Base-by-base conservation (phyloP, 306 rosid genomes). In the Acmispon strigosus region DNA sequence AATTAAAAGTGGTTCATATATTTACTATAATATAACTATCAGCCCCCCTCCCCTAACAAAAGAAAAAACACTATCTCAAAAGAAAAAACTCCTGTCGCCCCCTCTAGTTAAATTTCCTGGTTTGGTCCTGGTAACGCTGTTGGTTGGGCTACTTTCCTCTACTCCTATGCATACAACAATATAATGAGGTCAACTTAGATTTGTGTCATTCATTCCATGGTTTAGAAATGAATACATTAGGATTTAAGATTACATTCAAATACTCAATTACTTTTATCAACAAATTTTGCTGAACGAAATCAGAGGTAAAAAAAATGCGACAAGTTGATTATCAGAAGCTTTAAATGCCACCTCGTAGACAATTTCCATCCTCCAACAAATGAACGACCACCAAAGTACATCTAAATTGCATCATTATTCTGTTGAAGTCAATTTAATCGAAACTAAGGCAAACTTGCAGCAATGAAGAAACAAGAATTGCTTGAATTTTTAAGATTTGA, bases 391-490 rank as follows among this genome's bases (percentile, higher is more conserved):
- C 36, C 36, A 55, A 55, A 36, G 15, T 5, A 50, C 37, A 50
- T 52, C 51, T 29, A 52, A 29, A 43, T 19, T 32, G 67, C 15
- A 20, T 53, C 32, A 22, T 4, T 17, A 6, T 44, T 44, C 50
- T 45, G 44, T 49, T 32, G 9, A 24, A 69, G 53, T 63, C 69
- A 32, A 22, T 18, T 27, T 6, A 19, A 47, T 8, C 54, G 27
- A 71, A 70, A 55, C 50, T 20, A 34, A 42, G 71, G 10, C 56
- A 70, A 18, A 34, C 50, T 49, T 70, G 14, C 32, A 70, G 70
- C 41, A 51, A 55, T 15, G 8, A 64, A 29, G 41, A 64, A 45
- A 24, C 12, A 64, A 29, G 41, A 64, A 45, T 24, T 12, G 13
- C 51, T 11, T 36, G 12, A 55, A 52, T 41, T 55, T 62, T 55